These are phyloP conservation scores for Neurospora cerealis DNA, from an alignment of 495 filamentous ascomycete species.

Conservation along the genomic window DNA sequence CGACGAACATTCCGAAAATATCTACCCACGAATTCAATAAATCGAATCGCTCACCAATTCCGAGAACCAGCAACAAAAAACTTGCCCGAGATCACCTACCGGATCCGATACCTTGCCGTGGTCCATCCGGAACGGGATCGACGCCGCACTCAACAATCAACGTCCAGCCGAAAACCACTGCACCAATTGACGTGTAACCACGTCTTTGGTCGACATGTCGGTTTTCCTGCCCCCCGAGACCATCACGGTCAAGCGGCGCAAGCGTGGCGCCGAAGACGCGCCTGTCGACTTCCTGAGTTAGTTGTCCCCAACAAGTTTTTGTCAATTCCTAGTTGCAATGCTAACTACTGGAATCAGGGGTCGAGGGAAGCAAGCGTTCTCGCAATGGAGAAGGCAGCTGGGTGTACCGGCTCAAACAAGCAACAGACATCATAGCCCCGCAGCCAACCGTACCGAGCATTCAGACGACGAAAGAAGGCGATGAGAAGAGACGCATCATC, in stretches of 20 bases:
- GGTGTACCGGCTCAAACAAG: constrained; percentile 33
- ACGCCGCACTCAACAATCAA: not conserved
- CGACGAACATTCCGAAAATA: not conserved
- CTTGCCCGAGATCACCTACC: not conserved
- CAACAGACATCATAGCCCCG: not conserved
- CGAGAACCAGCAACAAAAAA: not conserved
- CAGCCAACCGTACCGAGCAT: constrained; percentile 12
- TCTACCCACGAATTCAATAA: not conserved
- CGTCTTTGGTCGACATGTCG: constrained; percentile 26
- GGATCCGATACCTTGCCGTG: not conserved
- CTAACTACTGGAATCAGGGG: constrained; percentile 7
- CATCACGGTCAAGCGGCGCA: constrained; percentile 48
- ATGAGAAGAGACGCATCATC: constrained; percentile 12
- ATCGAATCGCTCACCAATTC: not conserved
- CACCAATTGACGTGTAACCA: not conserved
- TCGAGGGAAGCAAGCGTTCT: constrained; percentile 30
- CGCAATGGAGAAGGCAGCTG: constrained; percentile 25
- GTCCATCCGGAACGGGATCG: not conserved
- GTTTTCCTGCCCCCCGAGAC: constrained; percentile 32
- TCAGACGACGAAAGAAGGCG: constrained; percentile 15
- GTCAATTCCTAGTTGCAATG: not conserved
- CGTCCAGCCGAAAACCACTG: not conserved
- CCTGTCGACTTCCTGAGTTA: constrained; percentile 44
- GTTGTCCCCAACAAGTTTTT: constrained; percentile 6
- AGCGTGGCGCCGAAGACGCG: constrained; percentile 37